phyloP scores from a whole-genome alignment of 495 filamentous ascomycete species.

The Aspergillus cristatus region DNA sequence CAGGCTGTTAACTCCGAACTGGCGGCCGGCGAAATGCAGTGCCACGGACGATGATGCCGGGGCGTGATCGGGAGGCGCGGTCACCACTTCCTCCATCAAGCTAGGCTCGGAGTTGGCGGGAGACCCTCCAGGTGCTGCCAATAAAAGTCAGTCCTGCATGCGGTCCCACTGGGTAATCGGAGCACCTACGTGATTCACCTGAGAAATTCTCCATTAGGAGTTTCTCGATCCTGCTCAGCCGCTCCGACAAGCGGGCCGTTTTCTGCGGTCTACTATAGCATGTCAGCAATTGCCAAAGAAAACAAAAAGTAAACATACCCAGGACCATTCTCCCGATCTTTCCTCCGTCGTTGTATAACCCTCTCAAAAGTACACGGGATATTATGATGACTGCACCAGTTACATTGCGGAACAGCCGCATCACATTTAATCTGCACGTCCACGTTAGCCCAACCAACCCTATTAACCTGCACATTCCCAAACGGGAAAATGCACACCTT shows the following conservation, averaged over 20 bases:
- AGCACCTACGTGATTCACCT: conserved; percentile 16
- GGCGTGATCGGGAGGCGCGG: conserved; percentile 3
- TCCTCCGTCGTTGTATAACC: conserved; percentile 26
- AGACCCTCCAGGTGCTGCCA: conserved; percentile 1
- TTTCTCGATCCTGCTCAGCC: conserved; percentile 34
- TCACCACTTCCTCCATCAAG: neutral
- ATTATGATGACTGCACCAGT: conserved; percentile 46
- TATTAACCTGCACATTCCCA: neutral
- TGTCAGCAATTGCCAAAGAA: no score
- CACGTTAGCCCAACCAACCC: neutral
- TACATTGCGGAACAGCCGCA: conserved; percentile 30
- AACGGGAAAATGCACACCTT: conserved; percentile 27
- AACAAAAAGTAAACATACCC: no score
- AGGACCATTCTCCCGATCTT: conserved; percentile 12
- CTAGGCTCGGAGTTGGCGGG: neutral
- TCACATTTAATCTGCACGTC: conserved; percentile 44
- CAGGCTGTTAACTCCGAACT: conserved; percentile 36
- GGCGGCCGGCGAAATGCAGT: conserved; percentile 40
- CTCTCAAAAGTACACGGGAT: conserved; percentile 40
- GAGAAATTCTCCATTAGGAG: conserved; percentile 25
- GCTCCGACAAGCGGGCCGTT: conserved; percentile 24
- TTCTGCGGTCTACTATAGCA: conserved; percentile 17
- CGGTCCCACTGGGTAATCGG: neutral
- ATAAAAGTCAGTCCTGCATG: neutral
- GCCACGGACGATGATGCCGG: conserved; percentile 25